Conservation (phyloP, 495 filamentous ascomycete species). For the Aspergillus asperescens region DNA sequence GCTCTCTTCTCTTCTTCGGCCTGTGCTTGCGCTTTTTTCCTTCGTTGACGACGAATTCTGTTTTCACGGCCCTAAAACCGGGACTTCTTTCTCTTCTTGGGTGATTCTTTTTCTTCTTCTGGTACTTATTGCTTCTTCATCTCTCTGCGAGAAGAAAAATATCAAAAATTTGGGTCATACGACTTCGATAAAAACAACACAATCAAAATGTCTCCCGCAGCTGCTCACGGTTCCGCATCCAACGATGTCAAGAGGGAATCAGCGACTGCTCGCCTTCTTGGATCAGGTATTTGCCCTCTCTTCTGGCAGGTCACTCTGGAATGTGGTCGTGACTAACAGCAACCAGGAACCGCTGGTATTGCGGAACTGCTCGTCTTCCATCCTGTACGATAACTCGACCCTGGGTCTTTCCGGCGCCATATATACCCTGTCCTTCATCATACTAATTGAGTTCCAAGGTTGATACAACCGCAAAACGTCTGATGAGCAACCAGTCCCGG, state of each 20-base stretch:
- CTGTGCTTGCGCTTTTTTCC: slow-evolving; percentile 11
- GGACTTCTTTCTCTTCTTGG: slow-evolving; percentile 4
- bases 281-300: slow-evolving; percentile 64
- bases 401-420: no score
- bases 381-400: slow-evolving; percentile 54
- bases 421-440: neutral
- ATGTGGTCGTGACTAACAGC: slow-evolving; percentile 19
- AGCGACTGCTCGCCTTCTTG: slow-evolving; percentile 75
- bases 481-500: slow-evolving; percentile 95
- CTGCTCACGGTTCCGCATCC: slow-evolving; percentile 47
- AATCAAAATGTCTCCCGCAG: slow-evolving; percentile 47
- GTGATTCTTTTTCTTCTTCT: neutral
- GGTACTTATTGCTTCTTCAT: slow-evolving; percentile 4
- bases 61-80: slow-evolving; percentile 2
- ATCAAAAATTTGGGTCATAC: slow-evolving; percentile 10
- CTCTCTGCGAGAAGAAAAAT: slow-evolving; percentile 11
- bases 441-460: slow-evolving; percentile 53
- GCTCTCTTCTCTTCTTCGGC: slow-evolving; percentile 15
- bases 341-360: slow-evolving; percentile 83
- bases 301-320: neutral
- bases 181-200: slow-evolving; percentile 4
- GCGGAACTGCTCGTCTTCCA: slow-evolving; percentile 96
- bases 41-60: slow-evolving; percentile 7
- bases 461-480: slow-evolving; percentile 95
- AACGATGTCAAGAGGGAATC: slow-evolving; percentile 82